Evolutionary conservation across 2,329 filamentous ascomycete genomes (phyloP).

Genomic region (Catunica adiposa): DNA sequence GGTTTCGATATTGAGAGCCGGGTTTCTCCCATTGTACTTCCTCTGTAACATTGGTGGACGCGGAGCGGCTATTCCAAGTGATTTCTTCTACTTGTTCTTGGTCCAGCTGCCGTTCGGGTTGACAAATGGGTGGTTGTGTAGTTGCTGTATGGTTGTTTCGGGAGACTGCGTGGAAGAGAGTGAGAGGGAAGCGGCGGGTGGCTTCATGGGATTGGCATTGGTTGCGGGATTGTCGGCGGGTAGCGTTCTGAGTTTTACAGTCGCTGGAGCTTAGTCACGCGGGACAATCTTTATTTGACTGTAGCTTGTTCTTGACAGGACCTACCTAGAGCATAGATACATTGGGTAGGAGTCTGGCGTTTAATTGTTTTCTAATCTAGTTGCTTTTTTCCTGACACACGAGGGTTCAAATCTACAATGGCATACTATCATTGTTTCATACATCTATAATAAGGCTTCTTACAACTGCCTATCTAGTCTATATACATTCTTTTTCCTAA

Average conservation of each 20-base stretch:
- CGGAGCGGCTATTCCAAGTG: constrained; percentile 59
- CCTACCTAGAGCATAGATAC: no score
- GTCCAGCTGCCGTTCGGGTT: constrained; percentile 74
- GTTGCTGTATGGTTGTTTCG: constrained; percentile 82
- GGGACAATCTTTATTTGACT: no score
- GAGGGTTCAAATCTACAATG: no score
- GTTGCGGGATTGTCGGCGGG: constrained; percentile 67
- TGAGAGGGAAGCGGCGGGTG: constrained; percentile 76
- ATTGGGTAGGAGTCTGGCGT: not conserved
- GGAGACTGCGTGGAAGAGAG: constrained; percentile 63
- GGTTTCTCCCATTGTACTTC: constrained; percentile 70
- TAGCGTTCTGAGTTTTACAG: constrained; percentile 77
- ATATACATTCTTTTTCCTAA: no score
- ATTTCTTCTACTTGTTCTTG: constrained; percentile 71
- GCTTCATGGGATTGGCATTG: constrained; percentile 87
- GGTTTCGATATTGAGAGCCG: constrained; percentile 45
- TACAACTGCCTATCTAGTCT: not conserved
- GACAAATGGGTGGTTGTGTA: constrained; percentile 74
- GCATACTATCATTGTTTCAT: not conserved
- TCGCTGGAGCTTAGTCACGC: constrained; percentile 35
- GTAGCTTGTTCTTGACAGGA: no score
- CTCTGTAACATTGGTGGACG: constrained; percentile 73
- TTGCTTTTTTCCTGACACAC: no score
- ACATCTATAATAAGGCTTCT: not conserved
- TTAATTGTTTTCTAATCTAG: not conserved